Base-by-base conservation (phyloP, 1,284 basidiomycete genomes). In the Neotropicomus parvogracilis region DNA sequence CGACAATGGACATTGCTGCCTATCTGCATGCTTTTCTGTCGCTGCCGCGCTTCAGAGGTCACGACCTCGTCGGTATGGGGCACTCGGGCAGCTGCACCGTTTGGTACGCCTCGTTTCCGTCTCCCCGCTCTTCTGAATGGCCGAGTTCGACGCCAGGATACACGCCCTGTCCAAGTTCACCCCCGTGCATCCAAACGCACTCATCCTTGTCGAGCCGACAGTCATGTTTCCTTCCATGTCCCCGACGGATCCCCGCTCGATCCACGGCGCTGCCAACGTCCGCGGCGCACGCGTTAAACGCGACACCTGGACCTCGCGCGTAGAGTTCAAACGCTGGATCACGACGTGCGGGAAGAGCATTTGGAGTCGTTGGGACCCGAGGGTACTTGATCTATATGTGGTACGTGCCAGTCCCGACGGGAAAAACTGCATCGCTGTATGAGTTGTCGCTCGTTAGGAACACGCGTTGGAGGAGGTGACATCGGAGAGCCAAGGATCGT, bases 211-310 rank as follows among this genome's bases (percentile, higher is more conserved):
- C 40, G 63, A 65, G 42, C 64, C 64, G 4, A 68, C 65, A 3
- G 19, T 65, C 42, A 65, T 65, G 66, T 68, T 65, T 27, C 64
- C 62, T 17, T 47, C 21, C 12, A 49, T 68, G 49, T 52, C 63
- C 0, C 50, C 61, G 2, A 52, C 47, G 1, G 63, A 68, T 28
- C 53, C 53, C 2, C 65, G 63, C 20, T 50, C 45, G 6, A 48
- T 60, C 17, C 63, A 60, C 9, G 62, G 66, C 5, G 55, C 59
- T 8, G 54, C 65, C 38, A 65, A 65, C 20, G 59, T 67, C 5
- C 57, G 56, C 1, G 65, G 57, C 3, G 60, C 62, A 6, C 51
- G 48, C 3, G 42, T 40, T 12, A 67, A 65, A 44, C 65, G 54
- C 3, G 57, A 65, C 14, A 46, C 10, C 1, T 65, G 63, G 63